phyloP scores from a whole-genome alignment of 371 early-diverging fungal species.

The Parasitella parasitica region DNA sequence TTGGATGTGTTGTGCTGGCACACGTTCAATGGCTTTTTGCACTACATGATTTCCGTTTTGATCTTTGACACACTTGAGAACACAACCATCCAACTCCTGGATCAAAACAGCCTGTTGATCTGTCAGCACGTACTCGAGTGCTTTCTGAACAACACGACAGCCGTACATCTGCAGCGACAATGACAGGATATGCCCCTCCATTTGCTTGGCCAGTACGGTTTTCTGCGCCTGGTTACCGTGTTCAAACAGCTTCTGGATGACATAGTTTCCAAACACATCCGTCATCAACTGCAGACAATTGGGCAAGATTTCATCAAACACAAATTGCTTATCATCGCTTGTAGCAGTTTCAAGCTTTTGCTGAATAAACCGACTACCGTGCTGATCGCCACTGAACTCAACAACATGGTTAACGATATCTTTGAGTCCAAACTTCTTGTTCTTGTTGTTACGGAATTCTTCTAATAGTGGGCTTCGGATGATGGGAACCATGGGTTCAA shows the following conservation, averaged over 20 bases:
- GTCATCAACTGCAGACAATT: slow-evolving; percentile 94
- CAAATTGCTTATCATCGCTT: slow-evolving; percentile 91
- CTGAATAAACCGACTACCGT: slow-evolving; percentile 99
- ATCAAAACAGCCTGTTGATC: slow-evolving; percentile 92
- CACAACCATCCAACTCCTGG: slow-evolving; percentile 90
- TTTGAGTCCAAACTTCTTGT: slow-evolving; percentile 85
- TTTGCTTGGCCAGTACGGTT: slow-evolving; percentile 81
- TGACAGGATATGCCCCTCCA: slow-evolving; percentile 92
- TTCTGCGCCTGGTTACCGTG: slow-evolving; percentile 90
- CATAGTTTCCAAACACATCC: slow-evolving; percentile 99
- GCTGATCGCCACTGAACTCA: slow-evolving; percentile 99
- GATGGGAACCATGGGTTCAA: slow-evolving; percentile 15
- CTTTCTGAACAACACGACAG: slow-evolving; percentile 99
- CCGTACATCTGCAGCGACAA: slow-evolving; percentile 99
- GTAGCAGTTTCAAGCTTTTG: slow-evolving; percentile 95
- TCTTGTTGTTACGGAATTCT: slow-evolving; percentile 94
- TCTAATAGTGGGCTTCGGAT: slow-evolving; percentile 85
- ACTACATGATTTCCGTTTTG: slow-evolving; percentile 99
- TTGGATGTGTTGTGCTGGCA: slow-evolving; percentile 87
- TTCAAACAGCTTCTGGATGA: slow-evolving; percentile 99
- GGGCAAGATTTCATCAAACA: slow-evolving; percentile 96
- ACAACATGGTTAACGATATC: slow-evolving; percentile 93
- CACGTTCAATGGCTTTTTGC: slow-evolving; percentile 99
- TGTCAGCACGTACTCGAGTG: slow-evolving; percentile 88
- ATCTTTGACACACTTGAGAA: slow-evolving; percentile 98